A percentile compares a stretch with the other conserved stretches of the same genome.
Evolutionary conservation across 768 basidiomycete genomes (phyloP).

Genomic region (Kwoniella bestiolae): DNA sequence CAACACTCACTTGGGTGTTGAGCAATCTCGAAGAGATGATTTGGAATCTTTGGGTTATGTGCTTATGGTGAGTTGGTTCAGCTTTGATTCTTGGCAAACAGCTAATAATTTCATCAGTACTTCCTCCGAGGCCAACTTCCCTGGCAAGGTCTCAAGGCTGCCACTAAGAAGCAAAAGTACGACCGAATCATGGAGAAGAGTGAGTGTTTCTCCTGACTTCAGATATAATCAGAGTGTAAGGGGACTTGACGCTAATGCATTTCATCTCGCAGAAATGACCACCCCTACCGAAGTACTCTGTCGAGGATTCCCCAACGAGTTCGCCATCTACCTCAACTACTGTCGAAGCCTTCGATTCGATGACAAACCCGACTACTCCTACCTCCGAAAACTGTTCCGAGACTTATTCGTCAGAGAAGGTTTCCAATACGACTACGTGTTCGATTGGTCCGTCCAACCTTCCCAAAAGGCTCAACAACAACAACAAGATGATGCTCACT

Average conservation of each 20-base stretch:
- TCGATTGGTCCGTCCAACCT: slow-evolving; percentile 74
- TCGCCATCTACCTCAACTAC: slow-evolving; percentile 98
- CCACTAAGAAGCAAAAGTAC: slow-evolving; percentile 99
- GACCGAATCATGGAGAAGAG: slow-evolving; percentile 99
- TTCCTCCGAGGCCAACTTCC: slow-evolving; percentile 97
- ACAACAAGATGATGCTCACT: slow-evolving; percentile 23
- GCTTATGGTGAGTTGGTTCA: slow-evolving; percentile 67
- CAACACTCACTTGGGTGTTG: slow-evolving; percentile 96
- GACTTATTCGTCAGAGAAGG: slow-evolving; percentile 96
- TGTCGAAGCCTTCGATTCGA: slow-evolving; percentile 98
- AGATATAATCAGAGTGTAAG: too few relatives aligned
- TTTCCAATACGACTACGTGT: slow-evolving; percentile 99
- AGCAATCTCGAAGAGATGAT: slow-evolving; percentile 97
- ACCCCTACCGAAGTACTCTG: slow-evolving; percentile 83
- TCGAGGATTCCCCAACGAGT: slow-evolving; percentile 99
- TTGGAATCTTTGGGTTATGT: slow-evolving; percentile 98
- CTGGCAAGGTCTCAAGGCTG: slow-evolving; percentile 99
- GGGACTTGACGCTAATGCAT: too few relatives aligned
- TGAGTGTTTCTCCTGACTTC: too few relatives aligned
- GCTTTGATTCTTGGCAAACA: neutral
- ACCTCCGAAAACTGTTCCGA: slow-evolving; percentile 97
- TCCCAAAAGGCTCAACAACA: slow-evolving; percentile 33
- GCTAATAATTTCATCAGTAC: slow-evolving; percentile 61
- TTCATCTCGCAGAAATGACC: slow-evolving; percentile 73
- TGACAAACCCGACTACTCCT: slow-evolving; percentile 99